These are phyloP conservation scores for Cercis canadensis DNA, from an alignment of 306 rosid species.

Conservation along the genomic window DNA sequence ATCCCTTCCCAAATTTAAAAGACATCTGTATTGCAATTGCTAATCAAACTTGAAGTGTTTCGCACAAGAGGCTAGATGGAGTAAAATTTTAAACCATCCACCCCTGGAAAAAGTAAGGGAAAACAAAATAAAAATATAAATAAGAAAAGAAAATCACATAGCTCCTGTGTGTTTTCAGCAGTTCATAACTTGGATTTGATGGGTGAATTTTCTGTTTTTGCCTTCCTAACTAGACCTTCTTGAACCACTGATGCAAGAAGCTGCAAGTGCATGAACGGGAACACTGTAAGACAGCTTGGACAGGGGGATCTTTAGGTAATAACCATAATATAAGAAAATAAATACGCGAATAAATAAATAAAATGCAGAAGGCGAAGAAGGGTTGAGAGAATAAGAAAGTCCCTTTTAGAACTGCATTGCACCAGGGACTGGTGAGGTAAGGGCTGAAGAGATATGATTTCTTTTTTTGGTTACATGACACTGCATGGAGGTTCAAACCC, in stretches of 20 bases:
- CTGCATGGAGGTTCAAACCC: too few relatives aligned
- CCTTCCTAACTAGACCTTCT: conserved; percentile 76
- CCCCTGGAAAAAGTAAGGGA: neutral
- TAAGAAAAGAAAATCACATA: conserved; percentile 10
- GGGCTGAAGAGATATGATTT: conserved; percentile 2
- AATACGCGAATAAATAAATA: neutral
- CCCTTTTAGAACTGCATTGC: conserved; percentile 8
- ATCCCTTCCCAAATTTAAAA: too few relatives aligned
- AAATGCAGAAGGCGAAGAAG: neutral
- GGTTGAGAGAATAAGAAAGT: neutral
- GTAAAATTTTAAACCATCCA: neutral
- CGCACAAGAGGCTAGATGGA: neutral
- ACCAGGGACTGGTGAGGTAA: neutral
- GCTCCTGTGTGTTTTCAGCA: conserved; percentile 16
- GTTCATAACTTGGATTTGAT: conserved; percentile 66
- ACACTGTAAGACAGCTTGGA: conserved; percentile 23
- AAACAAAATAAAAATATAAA: neutral
- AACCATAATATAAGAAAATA: neutral
- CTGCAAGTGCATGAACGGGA: conserved; percentile 39
- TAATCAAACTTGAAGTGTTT: neutral
- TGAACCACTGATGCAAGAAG: conserved; percentile 69
- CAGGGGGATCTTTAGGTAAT: conserved; percentile 7
- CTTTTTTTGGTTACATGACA: too few relatives aligned
- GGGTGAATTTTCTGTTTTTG: conserved; percentile 33
- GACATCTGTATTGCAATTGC: too few relatives aligned